Evolutionary conservation across 768 basidiomycete genomes (phyloP), one percentile per base, ranked within the genome.

Genomic region (Postia placenta): DNA sequence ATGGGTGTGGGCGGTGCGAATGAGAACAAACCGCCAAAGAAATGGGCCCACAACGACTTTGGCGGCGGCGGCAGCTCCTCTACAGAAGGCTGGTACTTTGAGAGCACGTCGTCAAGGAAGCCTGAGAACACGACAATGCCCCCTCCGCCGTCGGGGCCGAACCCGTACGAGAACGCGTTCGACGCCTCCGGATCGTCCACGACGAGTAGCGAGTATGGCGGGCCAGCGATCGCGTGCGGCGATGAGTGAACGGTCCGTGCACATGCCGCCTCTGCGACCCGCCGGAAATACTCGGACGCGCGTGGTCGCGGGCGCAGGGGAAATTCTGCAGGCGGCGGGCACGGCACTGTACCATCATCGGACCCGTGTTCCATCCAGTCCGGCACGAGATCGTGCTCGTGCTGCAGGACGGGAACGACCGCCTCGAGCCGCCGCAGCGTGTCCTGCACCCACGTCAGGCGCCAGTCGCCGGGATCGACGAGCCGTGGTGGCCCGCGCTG

Each of bases 81-180:
- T 45, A 6, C 53, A 42, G 11, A 55, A 30, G 6, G 19, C 27
- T 61, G 55, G 26, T 65, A 63, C 55, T 74, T 76, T 35, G 78
- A 62, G 27, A 96, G 72, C 44, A 97, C 84, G 48, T 92, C 83
- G 61, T 97, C 89, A 42, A 98, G 63, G 69, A 97, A 91, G 4
- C 95, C 95, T 11, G 89, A 90, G 66, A 91, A 97, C 7, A 99
- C 81, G 47, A 98, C 94, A 50, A 99, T 79, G 5, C 96, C 95
- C 50, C 92, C 93, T 0, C 85, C 90, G 30, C 90, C 87, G 58
- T 92, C 81, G 2, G 90, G 86, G 11, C 92, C 92, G 56, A 97
- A 98, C 2, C 95, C 95, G 62, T 94, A 97, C 1, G 88, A 91
- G 65, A 99, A 96, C 1, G 96, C 95, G 60, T 97, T 99, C 7